Evolutionary conservation across 2,329 filamentous ascomycete genomes (phyloP).

Genomic region (Clarireedia homoeocarpa): DNA sequence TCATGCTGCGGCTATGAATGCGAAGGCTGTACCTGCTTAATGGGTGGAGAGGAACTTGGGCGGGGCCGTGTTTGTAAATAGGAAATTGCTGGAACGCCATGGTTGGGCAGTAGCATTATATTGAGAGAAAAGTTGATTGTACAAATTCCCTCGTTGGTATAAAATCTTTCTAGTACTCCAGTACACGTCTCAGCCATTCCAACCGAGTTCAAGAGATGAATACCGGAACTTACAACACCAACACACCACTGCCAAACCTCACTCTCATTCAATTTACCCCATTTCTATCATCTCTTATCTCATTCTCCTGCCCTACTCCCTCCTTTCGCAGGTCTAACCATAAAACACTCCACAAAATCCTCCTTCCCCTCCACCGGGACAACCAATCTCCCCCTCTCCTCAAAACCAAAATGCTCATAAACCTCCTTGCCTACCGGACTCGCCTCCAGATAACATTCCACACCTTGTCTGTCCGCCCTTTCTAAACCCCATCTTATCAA

Average conservation of each 20-base stretch:
- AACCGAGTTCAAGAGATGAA: too few relatives aligned
- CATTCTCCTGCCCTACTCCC: accelerated
- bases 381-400: conserved; percentile 32
- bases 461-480: conserved; percentile 36
- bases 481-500: conserved; percentile 42
- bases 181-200: too few relatives aligned
- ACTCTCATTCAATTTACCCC: too few relatives aligned
- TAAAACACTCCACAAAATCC: conserved; percentile 27
- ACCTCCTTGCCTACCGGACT: conserved; percentile 39
- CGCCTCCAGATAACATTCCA: conserved; percentile 43
- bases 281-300: not conserved
- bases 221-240: too few relatives aligned
- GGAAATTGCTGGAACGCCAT: not conserved
- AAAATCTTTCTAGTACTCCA: too few relatives aligned
- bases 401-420: conserved; percentile 43
- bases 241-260: too few relatives aligned
- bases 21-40: conserved; percentile 11
- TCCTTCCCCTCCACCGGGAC: conserved; percentile 31
- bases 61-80: not conserved
- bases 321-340: conserved; percentile 15
- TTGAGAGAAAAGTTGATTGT: too few relatives aligned
- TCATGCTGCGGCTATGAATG: conserved; percentile 21
- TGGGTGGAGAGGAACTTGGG: not conserved
- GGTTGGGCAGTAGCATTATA: too few relatives aligned
- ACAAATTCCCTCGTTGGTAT: too few relatives aligned